Evolutionary conservation across 345 rosid species (phyloP), one percentile per base, ranked within the genome.

Genomic region (Citrus australasica): DNA sequence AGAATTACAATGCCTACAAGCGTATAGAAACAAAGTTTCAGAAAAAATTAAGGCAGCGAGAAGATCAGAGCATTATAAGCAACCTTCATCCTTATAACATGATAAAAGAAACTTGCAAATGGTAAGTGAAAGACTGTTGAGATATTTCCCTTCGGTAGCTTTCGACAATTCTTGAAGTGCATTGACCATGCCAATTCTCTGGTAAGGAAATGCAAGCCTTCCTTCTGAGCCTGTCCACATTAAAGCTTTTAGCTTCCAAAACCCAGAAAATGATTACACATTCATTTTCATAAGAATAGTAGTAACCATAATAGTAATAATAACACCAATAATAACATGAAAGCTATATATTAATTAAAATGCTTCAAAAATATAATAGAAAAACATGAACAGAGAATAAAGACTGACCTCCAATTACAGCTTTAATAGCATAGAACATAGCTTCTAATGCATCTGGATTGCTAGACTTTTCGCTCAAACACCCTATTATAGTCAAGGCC

Each of bases 361-460:
- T 53, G 0, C 40, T 65, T 32, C n/a, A 21, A 56, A 73, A 51
- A 63, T 65, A 75, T 19, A 35, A 48, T 55, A 13, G 21, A 69
- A 71, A 28, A 27, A 68, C 56, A 69, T 27, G 46, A 68, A 56
- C 42, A 70, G 73, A 71, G 64, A 40, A 67, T 53, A 71, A 70
- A 77, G 27, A 63, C 90, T 67, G 78, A 96, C 99, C 99, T 96
- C 92, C 97, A 85, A 94, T 88, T 67, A 96, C 87, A 19, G 97
- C 88, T 88, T 94, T 91, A 74, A 91, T 72, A 13, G 86, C 89
- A 81, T 73, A 88, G 72, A 94, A 91, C 97, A 94, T 92, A 19
- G 93, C 90, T 85, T 91, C 98, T 69, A 89, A 75, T 82, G 90
- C 87, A 89, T 96, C 99, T 68, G 99, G 98, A 86, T 89, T 94